These are phyloP conservation scores for Scytalidium sp. DNA, from an alignment of 2,329 filamentous ascomycete species.

Conservation along the genomic window DNA sequence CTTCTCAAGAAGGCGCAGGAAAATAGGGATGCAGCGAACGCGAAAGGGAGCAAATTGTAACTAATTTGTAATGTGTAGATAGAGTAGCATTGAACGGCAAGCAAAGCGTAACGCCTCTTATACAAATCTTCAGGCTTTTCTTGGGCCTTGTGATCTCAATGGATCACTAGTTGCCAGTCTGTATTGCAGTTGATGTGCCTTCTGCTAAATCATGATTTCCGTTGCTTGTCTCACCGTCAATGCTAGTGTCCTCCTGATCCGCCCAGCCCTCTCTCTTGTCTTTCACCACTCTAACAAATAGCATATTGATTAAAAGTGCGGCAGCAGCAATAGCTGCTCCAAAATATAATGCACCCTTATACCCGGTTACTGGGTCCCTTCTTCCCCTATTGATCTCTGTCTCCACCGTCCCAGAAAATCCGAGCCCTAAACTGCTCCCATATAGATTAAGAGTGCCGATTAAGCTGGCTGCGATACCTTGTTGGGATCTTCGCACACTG, in stretches of 20 bases:
- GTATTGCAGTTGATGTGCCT: not conserved
- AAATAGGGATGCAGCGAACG: conserved; percentile 22
- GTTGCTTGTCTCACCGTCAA: not conserved
- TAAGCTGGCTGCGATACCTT: conserved; percentile 44
- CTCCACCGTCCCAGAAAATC: conserved; percentile 33
- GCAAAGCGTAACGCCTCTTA: no score
- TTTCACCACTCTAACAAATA: conserved; percentile 36
- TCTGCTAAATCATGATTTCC: not conserved
- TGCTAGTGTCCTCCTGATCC: not conserved
- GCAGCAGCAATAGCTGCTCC: conserved; percentile 29
- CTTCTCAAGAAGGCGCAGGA: conserved; percentile 49
- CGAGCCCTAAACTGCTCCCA: conserved; percentile 36
- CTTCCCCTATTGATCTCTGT: conserved; percentile 2
- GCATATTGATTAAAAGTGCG: conserved; percentile 29
- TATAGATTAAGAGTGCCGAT: conserved; percentile 40
- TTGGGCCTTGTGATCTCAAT: no score
- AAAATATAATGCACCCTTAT: conserved; percentile 37
- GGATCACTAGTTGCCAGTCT: no score
- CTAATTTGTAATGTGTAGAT: not conserved
- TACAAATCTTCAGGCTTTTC: no score
- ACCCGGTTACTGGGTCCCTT: conserved; percentile 25
- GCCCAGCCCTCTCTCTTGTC: conserved; percentile 31
- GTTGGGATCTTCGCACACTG: conserved; percentile 39
- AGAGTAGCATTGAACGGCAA: no score
- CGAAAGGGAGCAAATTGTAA: conserved; percentile 16